These are phyloP conservation scores for Stagonosporopsis tanaceti DNA, from an alignment of 2,329 filamentous ascomycete genomes.

Conservation along the genomic window DNA sequence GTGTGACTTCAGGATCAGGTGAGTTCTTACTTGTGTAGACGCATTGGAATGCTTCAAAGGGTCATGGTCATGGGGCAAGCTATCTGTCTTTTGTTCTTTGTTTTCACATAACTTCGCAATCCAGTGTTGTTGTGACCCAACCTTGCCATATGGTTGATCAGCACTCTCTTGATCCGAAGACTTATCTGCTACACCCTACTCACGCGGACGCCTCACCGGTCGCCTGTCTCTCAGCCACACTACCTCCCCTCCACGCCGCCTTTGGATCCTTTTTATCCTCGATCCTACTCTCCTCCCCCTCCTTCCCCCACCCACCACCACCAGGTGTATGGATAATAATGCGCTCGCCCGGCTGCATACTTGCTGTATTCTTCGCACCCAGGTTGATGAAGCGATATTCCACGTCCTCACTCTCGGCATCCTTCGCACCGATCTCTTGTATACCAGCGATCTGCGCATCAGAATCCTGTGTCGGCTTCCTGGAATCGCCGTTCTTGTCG, in stretches of 20 bases:
- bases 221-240: conserved; percentile 63
- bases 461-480: conserved; percentile 29
- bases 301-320: conserved; percentile 77
- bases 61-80: too few species aligned
- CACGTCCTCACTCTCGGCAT: conserved; percentile 53
- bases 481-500: conserved; percentile 36
- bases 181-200: not conserved
- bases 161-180: too few species aligned
- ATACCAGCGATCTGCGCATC: conserved; percentile 53
- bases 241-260: conserved; percentile 67
- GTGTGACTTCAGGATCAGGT: too few species aligned
- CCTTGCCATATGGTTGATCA: too few species aligned
- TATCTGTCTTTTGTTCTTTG: too few species aligned
- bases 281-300: conserved; percentile 64
- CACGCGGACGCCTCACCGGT: conserved; percentile 57
- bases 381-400: conserved; percentile 72
- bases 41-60: too few species aligned
- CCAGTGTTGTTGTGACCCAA: too few species aligned
- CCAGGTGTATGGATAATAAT: conserved; percentile 82
- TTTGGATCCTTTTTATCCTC: conserved; percentile 64
- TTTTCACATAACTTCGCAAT: too few species aligned
- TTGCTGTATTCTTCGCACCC: conserved; percentile 80
- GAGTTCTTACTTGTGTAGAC: too few species aligned
- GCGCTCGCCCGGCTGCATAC: conserved; percentile 77
- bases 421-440: conserved; percentile 28